Evolutionary conservation across 495 filamentous ascomycete genomes (phyloP).

Genomic region (Cenococcum geophilum): DNA sequence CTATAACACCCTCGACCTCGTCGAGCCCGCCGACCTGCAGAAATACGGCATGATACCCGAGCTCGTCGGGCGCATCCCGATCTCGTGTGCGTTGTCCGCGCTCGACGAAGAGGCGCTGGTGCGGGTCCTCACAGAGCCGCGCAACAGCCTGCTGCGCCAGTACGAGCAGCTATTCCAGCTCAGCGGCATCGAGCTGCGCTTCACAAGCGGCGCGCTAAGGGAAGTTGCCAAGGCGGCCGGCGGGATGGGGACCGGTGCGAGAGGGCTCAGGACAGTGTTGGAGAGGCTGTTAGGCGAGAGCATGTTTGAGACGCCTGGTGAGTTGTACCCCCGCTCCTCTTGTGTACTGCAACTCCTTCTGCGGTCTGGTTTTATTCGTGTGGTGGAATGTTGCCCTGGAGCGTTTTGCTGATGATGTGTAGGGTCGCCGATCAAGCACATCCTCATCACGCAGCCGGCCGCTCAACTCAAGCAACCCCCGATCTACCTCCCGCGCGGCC

Average conservation of each 20-base stretch:
- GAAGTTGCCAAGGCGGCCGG: conserved; percentile 70
- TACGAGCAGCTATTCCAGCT: conserved; percentile 81
- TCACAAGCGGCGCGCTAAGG: conserved; percentile 71
- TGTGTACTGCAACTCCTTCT: too few species aligned
- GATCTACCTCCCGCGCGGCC: conserved; percentile 56
- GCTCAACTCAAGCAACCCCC: conserved; percentile 40
- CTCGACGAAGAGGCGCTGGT: conserved; percentile 73
- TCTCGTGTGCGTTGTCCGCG: conserved; percentile 75
- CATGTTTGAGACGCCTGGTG: conserved; percentile 84
- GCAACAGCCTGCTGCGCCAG: conserved; percentile 78
- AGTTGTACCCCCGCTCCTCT: too few species aligned
- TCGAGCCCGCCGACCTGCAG: conserved; percentile 78
- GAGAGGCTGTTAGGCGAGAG: conserved; percentile 79
- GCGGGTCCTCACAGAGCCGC: conserved; percentile 84
- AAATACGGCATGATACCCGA: conserved; percentile 93
- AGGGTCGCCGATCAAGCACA: conserved; percentile 52
- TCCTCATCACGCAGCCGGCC: conserved; percentile 27
- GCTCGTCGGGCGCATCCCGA: conserved; percentile 82
- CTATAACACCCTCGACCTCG: conserved; percentile 75
- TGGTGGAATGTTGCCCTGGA: not conserved
- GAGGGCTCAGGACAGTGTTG: conserved; percentile 82
- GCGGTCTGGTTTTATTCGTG: conserved; percentile 23
- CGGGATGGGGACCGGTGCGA: conserved; percentile 76
- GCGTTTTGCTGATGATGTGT: not conserved
- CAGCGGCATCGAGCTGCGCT: conserved; percentile 72